Percentiles rank a stretch among this genome's conserved stretches.
Evolutionary conservation across 2,329 filamentous ascomycete species (phyloP).

Genomic region (Colletotrichum acutatum): DNA sequence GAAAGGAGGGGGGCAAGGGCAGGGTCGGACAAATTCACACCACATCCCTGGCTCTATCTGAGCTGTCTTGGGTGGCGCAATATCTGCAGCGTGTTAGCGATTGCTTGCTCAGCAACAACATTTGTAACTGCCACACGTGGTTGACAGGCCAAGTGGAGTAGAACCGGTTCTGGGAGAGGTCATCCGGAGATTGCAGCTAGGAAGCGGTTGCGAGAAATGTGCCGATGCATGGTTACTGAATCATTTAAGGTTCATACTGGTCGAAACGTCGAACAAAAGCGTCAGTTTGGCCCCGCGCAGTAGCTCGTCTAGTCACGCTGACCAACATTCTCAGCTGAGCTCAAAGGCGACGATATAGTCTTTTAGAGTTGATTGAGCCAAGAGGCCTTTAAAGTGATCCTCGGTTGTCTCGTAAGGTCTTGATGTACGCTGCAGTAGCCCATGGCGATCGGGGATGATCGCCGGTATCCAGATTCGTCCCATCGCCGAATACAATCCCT

Average conservation of each 20-base stretch:
- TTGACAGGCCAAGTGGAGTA: conserved; percentile 9
- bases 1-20: not conserved
- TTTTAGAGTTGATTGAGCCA: not conserved
- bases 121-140: conserved; percentile 9
- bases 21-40: not conserved
- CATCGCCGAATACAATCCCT: not conserved
- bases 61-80: conserved; percentile 13
- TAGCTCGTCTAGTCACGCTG: not conserved
- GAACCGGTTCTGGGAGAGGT: not conserved
- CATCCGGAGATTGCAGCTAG: conserved; percentile 17
- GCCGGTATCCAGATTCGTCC: conserved; percentile 8
- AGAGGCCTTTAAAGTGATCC: not conserved
- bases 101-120: conserved; percentile 14
- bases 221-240: conserved; percentile 21
- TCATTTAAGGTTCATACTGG: conserved; percentile 14
- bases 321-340: conserved; percentile 1
- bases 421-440: not conserved
- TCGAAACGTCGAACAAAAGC: not conserved
- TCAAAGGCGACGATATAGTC: not conserved
- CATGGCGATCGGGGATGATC: conserved; percentile 16
- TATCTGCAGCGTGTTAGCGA: conserved; percentile 16
- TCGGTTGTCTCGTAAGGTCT: not conserved
- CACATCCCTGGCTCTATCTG: not conserved
- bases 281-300: conserved; percentile 2
- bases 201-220: not conserved